Evolutionary conservation across 2,329 filamentous ascomycete genomes (phyloP).

Genomic region (Coniochaeta ligniaria): DNA sequence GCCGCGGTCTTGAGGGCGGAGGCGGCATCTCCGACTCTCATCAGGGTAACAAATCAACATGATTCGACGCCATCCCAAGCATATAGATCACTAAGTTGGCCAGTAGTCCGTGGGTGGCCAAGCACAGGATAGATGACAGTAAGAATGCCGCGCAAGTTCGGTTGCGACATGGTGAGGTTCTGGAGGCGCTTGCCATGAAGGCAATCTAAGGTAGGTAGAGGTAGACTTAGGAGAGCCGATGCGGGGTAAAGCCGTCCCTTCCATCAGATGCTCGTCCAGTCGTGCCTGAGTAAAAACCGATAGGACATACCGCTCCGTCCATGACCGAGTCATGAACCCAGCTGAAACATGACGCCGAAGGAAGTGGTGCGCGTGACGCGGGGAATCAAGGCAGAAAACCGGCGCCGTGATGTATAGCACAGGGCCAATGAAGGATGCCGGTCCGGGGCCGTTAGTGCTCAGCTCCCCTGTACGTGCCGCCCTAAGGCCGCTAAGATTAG

Average conservation of each 20-base stretch:
- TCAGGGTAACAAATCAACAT: slow-evolving; percentile 11
- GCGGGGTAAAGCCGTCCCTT: not conserved
- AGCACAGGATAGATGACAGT: not conserved
- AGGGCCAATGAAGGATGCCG: not conserved
- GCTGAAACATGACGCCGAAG: not conserved
- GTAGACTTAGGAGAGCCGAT: no score
- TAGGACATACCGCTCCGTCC: not conserved
- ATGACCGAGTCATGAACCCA: not conserved
- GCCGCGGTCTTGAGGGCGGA: slow-evolving; percentile 11
- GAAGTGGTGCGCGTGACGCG: not conserved
- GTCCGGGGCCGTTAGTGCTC: not conserved
- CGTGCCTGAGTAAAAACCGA: not conserved
- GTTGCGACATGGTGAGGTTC: not conserved
- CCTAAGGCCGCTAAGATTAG: not conserved
- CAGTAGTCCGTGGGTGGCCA: not conserved
- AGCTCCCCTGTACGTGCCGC: not conserved
- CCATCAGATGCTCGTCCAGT: not conserved
- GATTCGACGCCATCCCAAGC: not conserved
- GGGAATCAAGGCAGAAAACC: not conserved
- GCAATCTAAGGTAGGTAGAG: not conserved
- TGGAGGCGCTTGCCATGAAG: no score
- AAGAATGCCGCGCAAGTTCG: not conserved
- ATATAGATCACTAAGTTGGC: not conserved
- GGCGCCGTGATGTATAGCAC: not conserved
- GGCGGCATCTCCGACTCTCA: slow-evolving; percentile 10